Conservation (phyloP, 2,329 filamentous ascomycete species). For the Fusarium piperis region DNA sequence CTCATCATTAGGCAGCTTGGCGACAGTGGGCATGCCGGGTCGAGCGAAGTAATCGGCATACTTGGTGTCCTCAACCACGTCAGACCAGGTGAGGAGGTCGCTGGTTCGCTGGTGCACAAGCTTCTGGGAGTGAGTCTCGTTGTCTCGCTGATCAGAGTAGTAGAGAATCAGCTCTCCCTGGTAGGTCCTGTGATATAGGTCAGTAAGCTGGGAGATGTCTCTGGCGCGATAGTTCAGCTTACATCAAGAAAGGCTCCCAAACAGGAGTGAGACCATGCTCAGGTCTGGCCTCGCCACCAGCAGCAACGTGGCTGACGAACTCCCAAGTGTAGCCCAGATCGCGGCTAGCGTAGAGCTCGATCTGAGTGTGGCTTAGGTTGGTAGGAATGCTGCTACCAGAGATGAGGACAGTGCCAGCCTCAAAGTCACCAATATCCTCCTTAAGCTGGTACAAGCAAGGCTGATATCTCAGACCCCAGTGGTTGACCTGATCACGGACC, state of each 20-base stretch:
- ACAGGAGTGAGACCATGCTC: conserved; percentile 74
- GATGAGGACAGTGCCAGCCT: conserved; percentile 70
- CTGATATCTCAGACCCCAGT: conserved; percentile 74
- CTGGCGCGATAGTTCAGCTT: neutral
- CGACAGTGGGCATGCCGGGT: conserved; percentile 74
- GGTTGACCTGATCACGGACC: conserved; percentile 71
- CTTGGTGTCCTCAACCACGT: conserved; percentile 66
- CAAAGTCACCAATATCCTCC: conserved; percentile 64
- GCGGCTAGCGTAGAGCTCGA: conserved; percentile 73
- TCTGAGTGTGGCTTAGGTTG: conserved; percentile 70
- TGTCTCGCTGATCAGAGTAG: conserved; percentile 77
- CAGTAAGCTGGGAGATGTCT: neutral
- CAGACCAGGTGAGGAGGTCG: conserved; percentile 69
- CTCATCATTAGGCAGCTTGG: conserved; percentile 63
- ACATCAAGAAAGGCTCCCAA: conserved; percentile 76
- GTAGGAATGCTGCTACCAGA: conserved; percentile 69
- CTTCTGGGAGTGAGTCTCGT: conserved; percentile 69
- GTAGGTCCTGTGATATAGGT: conserved; percentile 53
- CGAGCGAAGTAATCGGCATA: conserved; percentile 70
- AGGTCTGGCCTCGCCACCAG: conserved; percentile 68
- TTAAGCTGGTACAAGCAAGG: conserved; percentile 74
- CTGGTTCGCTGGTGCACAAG: conserved; percentile 70
- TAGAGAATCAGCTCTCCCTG: conserved; percentile 70
- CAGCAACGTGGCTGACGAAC: conserved; percentile 73
- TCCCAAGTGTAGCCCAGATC: conserved; percentile 72